These are phyloP conservation scores for Lachnum nothofagi DNA, from an alignment of 2,329 filamentous ascomycete genomes.

Conservation along the genomic window DNA sequence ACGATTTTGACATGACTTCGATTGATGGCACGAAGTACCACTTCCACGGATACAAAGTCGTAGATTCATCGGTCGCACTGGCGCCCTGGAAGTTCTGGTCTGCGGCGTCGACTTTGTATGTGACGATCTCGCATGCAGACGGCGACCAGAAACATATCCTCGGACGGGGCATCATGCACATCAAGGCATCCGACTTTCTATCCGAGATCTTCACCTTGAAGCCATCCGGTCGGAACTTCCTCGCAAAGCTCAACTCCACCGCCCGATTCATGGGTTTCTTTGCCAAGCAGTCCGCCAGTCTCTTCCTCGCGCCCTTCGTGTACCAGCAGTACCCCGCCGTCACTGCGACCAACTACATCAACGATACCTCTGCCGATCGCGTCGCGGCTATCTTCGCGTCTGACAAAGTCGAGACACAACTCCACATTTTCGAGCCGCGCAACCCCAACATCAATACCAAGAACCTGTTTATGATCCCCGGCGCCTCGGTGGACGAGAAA, in stretches of 20 bases:
- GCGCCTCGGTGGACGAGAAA: slow-evolving; percentile 58
- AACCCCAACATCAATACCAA: slow-evolving; percentile 35
- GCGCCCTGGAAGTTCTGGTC: slow-evolving; percentile 54
- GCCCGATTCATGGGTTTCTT: slow-evolving; percentile 53
- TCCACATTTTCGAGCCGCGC: slow-evolving; percentile 54
- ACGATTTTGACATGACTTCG: slow-evolving; percentile 57
- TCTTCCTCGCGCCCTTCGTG: slow-evolving; percentile 51
- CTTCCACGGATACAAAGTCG: slow-evolving; percentile 58
- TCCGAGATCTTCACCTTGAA: slow-evolving; percentile 51
- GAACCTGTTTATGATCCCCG: slow-evolving; percentile 57
- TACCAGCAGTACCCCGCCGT: slow-evolving; percentile 50
- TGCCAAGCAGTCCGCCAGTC: slow-evolving; percentile 46
- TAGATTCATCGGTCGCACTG: slow-evolving; percentile 56
- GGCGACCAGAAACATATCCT: slow-evolving; percentile 37
- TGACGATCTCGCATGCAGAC: slow-evolving; percentile 45
- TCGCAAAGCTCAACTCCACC: slow-evolving; percentile 42
- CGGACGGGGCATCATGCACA: slow-evolving; percentile 56
- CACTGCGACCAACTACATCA: slow-evolving; percentile 47
- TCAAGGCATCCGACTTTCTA: slow-evolving; percentile 49
- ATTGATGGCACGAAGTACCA: slow-evolving; percentile 48
- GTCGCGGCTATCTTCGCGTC: slow-evolving; percentile 44
- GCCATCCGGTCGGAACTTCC: slow-evolving; percentile 43
- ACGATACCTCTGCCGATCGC: slow-evolving; percentile 43
- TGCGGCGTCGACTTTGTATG: slow-evolving; percentile 58
- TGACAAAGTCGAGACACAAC: slow-evolving; percentile 48